phyloP scores from a whole-genome alignment of 768 basidiomycete species.

The Botryobasidium botryosum region DNA sequence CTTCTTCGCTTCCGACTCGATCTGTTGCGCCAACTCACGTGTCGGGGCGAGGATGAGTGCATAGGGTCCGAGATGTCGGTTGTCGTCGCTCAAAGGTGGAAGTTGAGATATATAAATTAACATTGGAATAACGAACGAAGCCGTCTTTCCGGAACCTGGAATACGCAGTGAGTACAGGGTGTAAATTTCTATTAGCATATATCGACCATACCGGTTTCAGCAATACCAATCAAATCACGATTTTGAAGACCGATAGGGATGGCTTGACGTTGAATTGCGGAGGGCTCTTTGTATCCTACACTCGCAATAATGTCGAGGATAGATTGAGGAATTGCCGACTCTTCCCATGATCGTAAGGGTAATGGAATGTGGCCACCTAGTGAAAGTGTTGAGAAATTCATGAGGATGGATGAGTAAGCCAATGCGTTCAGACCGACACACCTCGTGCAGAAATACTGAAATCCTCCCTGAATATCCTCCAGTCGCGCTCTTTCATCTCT shows the following conservation, averaged over 20 bases:
- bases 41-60: slow-evolving; percentile 88
- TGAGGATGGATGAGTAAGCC: neutral
- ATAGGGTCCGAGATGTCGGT: slow-evolving; percentile 84
- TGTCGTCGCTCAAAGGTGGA: slow-evolving; percentile 80
- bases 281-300: slow-evolving; percentile 95
- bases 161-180: neutral
- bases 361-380: slow-evolving; percentile 85
- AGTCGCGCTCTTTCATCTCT: slow-evolving; percentile 96
- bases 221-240: slow-evolving; percentile 94
- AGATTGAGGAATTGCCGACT: slow-evolving; percentile 61
- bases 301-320: slow-evolving; percentile 74
- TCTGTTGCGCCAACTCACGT: slow-evolving; percentile 97
- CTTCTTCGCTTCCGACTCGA: slow-evolving; percentile 81
- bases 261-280: slow-evolving; percentile 92
- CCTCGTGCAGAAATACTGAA: slow-evolving; percentile 92
- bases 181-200: neutral
- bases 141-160: slow-evolving; percentile 93
- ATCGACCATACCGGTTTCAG: slow-evolving; percentile 67
- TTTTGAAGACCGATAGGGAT: slow-evolving; percentile 98
- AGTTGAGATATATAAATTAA: slow-evolving; percentile 80
- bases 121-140: slow-evolving; percentile 98
- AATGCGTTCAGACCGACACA: slow-evolving; percentile 22
- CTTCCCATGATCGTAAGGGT: slow-evolving; percentile 81
- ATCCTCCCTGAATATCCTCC: slow-evolving; percentile 98
- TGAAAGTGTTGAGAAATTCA: neutral